A percentile compares a stretch with the other conserved stretches of the same genome.
Conservation (phyloP, 1,284 basidiomycete genomes). For the Puccinia horiana region DNA sequence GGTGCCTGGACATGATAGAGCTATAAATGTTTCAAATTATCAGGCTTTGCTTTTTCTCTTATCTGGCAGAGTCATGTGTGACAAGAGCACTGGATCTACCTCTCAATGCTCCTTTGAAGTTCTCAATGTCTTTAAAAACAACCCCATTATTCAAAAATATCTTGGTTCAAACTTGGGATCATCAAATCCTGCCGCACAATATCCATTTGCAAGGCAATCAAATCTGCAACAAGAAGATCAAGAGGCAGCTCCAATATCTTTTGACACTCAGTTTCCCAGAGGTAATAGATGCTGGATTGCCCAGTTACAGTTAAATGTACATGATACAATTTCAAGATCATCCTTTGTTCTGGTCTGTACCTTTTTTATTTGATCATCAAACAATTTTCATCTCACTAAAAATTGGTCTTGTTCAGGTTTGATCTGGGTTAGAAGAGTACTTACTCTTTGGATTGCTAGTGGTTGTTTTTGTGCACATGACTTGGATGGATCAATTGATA, state of each 20-base stretch:
- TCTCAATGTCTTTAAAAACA: not conserved
- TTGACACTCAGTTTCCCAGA: not conserved
- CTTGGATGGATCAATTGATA: not conserved
- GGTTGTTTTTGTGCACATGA: not conserved
- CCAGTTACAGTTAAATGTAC: not conserved
- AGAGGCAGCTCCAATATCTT: not conserved
- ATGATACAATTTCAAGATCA: not conserved
- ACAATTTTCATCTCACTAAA: not conserved
- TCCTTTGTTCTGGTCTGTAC: not conserved
- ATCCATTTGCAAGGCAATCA: not conserved
- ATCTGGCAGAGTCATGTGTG: not conserved
- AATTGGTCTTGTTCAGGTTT: no score
- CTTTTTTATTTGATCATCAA: not conserved
- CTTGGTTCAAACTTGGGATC: not conserved
- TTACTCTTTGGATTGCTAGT: not conserved
- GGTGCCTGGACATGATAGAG: slow-evolving; percentile 3
- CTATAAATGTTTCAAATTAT: not conserved
- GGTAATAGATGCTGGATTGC: not conserved
- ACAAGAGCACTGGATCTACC: not conserved
- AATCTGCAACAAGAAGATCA: not conserved
- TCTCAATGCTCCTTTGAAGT: not conserved
- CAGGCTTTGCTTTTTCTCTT: not conserved
- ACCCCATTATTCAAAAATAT: slow-evolving; percentile 2
- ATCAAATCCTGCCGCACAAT: not conserved
- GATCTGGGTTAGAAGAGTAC: not conserved